Conservation (phyloP, 495 filamentous ascomycete genomes). For the Evernia prunastri region DNA sequence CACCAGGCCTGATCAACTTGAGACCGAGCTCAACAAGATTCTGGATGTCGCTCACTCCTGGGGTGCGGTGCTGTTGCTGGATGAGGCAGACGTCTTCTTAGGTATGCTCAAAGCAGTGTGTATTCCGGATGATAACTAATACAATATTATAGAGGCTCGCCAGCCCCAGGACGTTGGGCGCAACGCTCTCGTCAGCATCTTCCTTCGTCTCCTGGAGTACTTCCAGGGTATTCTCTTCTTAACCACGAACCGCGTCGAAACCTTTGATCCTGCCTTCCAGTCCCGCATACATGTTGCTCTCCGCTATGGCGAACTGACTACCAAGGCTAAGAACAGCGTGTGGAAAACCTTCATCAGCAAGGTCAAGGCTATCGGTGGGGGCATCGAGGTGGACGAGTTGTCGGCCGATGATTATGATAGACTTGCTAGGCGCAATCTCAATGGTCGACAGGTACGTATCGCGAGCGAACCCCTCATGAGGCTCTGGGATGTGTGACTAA, state of each 20-base stretch:
- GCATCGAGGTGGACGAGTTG: conserved; percentile 55
- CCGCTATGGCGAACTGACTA: conserved; percentile 69
- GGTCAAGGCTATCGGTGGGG: conserved; percentile 54
- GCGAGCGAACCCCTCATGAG: neutral
- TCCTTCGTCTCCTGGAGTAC: conserved; percentile 64
- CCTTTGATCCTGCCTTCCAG: conserved; percentile 63
- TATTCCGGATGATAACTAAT: neutral
- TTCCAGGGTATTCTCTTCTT: conserved; percentile 78
- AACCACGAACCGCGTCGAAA: conserved; percentile 74
- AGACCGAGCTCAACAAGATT: conserved; percentile 74
- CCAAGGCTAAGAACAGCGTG: conserved; percentile 70
- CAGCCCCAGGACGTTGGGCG: conserved; percentile 64
- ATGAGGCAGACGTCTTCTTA: conserved; percentile 75
- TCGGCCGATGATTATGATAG: conserved; percentile 59
- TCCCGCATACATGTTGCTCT: conserved; percentile 67
- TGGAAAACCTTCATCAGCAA: conserved; percentile 81
- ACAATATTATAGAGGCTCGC: conserved; percentile 47
- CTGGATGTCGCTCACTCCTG: conserved; percentile 82
- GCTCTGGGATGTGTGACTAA: neutral
- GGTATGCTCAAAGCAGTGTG: neutral
- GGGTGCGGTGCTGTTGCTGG: conserved; percentile 72
- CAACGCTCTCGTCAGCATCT: conserved; percentile 73
- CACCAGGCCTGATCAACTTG: conserved; percentile 69
- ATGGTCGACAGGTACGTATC: conserved; percentile 55
- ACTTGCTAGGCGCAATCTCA: conserved; percentile 65